Evolutionary conservation across 345 rosid genomes (phyloP).

Genomic region (Eutrema japonicum): DNA sequence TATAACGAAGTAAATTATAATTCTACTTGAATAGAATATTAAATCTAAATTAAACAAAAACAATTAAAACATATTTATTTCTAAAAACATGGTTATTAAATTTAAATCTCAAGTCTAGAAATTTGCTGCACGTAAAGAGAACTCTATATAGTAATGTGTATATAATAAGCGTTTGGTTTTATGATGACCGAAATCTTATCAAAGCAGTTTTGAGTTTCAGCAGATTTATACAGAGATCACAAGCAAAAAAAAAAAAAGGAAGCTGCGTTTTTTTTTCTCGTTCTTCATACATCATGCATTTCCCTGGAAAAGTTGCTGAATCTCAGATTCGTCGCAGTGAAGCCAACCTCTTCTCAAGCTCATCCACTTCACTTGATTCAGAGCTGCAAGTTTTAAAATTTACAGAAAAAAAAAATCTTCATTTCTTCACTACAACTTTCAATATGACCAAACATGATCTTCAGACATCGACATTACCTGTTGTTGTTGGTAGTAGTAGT

Average conservation of each 20-base stretch:
- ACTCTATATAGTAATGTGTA: background rate
- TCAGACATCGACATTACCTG: conserved; percentile 1
- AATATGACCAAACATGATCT: background rate
- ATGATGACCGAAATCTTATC: conserved; percentile 13
- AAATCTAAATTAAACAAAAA: no score
- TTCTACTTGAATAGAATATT: no score
- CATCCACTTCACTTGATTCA: conserved; percentile 72
- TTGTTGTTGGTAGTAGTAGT: conserved; percentile 23
- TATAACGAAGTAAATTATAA: no score
- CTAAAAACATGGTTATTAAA: no score
- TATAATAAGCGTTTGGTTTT: conserved; percentile 21
- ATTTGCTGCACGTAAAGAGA: background rate
- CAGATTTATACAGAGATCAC: conserved; percentile 40
- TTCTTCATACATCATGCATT: conserved; percentile 8
- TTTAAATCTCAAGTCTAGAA: background rate
- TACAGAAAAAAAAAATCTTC: background rate
- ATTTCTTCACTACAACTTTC: background rate
- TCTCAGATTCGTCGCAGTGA: conserved; percentile 77
- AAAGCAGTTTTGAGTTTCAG: conserved; percentile 3
- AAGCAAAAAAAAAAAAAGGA: background rate
- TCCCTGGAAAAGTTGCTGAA: background rate
- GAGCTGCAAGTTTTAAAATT: conserved; percentile 49
- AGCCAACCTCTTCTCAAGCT: conserved; percentile 94
- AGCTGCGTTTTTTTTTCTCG: background rate
- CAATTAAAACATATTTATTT: no score